A percentile compares a stretch with the other conserved stretches of the same genome.
Conservation (phyloP, 2,329 filamentous ascomycete genomes). For the Phialophora expanda region DNA sequence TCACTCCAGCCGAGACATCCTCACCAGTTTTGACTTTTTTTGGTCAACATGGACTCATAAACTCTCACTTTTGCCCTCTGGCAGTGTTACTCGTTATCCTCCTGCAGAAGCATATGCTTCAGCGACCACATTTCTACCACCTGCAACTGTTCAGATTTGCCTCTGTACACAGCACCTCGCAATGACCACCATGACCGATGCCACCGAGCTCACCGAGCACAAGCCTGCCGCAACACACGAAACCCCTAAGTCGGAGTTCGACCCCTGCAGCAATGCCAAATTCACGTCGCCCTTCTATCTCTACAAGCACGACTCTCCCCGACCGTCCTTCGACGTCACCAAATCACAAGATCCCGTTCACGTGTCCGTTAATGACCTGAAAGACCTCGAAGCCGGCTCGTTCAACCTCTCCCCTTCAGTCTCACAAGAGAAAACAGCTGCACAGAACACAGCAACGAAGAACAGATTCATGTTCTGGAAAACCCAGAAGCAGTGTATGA, state of each 20-base stretch:
- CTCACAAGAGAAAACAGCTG: constrained; percentile 37
- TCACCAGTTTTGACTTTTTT: constrained; percentile 15
- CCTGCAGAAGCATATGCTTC: constrained; percentile 19
- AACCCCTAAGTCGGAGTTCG: constrained; percentile 43
- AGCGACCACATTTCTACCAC: constrained; percentile 12
- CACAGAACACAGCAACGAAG: constrained; percentile 17
- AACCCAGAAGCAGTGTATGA: constrained; percentile 42
- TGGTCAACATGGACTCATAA: constrained; percentile 27
- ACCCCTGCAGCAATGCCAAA: constrained; percentile 49
- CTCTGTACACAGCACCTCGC: constrained; percentile 12
- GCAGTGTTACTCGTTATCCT: constrained; percentile 17
- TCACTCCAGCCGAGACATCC: constrained; percentile 7
- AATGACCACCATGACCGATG: constrained; percentile 24
- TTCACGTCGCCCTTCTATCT: constrained; percentile 54
- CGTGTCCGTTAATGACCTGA: constrained; percentile 28
- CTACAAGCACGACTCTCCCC: constrained; percentile 47
- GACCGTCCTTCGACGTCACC: constrained; percentile 41
- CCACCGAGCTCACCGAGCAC: constrained; percentile 34
- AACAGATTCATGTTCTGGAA: constrained; percentile 33
- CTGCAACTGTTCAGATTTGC: constrained; percentile 4
- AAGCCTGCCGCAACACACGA: constrained; percentile 15
- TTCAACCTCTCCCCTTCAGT: constrained; percentile 34
- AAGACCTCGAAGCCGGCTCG: constrained; percentile 45
- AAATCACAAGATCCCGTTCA: constrained; percentile 27
- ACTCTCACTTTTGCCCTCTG: constrained; percentile 18